Evolutionary conservation across 306 rosid species (phyloP), one percentile per base, ranked within the genome.

Genomic region (Ceratonia siliqua): DNA sequence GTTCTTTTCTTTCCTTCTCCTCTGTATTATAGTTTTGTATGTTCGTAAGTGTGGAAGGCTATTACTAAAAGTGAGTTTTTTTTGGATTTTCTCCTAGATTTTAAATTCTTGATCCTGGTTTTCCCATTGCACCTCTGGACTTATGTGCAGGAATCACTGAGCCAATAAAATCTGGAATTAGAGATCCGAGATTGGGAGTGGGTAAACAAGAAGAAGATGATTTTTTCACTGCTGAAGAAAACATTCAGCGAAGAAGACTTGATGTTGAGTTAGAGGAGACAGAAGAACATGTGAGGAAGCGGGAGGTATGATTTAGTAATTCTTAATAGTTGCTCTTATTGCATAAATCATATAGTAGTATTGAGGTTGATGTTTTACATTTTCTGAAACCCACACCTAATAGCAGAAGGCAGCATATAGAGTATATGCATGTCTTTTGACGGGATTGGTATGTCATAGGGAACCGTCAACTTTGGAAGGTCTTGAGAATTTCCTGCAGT

Each of bases 401-500:
- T 83, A 94, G 88, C 91, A 89, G 97, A 91, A 91, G 97, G 97
- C 97, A 82, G 90, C 97, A 89, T 89, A 89, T 93, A 84, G 83
- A 87, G 78, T 89, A 89, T 91, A 88, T 94, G 94, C 89, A 11
- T 87, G 96, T 83, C 94, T 91, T 89, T 91, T 88, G 85, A 85
- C 77, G 91, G 87, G 96, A 87, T 85, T 88, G 93, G 88, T 85
- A 82, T 88, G 83, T 92, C 96, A 85, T 90, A 88, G 82, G 85
- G 89, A 92, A 89, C 91, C 96, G 85, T 89, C 93, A 91, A 89
- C 89, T 89, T 91, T 88, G 94, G 94, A 89, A 84, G 96, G 86
- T 93, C 98, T 89, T 94, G 93, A 91, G 98, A 94, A 91, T 91
- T 91, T 94, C 96, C 89, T 94, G 92, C 98, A 88, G 98, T 94